A percentile compares a stretch with the other conserved stretches of the same genome.
phyloP scores from a whole-genome alignment of 768 basidiomycete genomes.

The Dioszegia hungarica region DNA sequence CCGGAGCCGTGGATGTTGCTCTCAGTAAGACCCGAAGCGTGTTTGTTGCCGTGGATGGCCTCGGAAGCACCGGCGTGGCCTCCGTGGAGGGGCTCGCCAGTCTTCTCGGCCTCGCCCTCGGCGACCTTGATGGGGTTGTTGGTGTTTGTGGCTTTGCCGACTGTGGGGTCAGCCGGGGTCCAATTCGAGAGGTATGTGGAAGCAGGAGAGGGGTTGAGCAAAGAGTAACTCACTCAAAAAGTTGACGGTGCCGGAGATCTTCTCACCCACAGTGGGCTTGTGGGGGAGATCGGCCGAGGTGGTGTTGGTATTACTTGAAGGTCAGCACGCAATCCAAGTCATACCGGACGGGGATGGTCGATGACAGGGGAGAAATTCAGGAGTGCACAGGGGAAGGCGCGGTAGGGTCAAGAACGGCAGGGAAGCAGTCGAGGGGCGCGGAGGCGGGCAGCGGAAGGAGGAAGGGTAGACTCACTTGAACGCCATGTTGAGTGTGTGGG shows the following conservation, averaged over 20 bases:
- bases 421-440: too few relatives aligned
- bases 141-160: slow-evolving; percentile 36
- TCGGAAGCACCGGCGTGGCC: slow-evolving; percentile 1
- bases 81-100: slow-evolving; percentile 11
- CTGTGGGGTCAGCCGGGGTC: slow-evolving; percentile 4
- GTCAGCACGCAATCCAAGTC: too few relatives aligned
- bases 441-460: too few relatives aligned
- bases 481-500: too few relatives aligned
- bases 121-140: slow-evolving; percentile 37
- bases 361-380: too few relatives aligned
- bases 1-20: background rate
- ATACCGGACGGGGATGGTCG: too few relatives aligned
- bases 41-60: slow-evolving; percentile 2
- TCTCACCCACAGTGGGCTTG: slow-evolving; percentile 24
- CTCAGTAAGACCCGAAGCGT: background rate
- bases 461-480: too few relatives aligned
- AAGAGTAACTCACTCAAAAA: slow-evolving; percentile 6
- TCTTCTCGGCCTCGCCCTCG: slow-evolving; percentile 34
- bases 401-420: too few relatives aligned
- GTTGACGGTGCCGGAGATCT: slow-evolving; percentile 19
- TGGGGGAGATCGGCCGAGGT: slow-evolving; percentile 4
- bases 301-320: too few relatives aligned
- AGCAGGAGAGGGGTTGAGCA: background rate
- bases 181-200: background rate
- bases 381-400: too few relatives aligned